These are phyloP conservation scores for Mangifera indica DNA, from an alignment of 345 rosid species.

Conservation along the genomic window DNA sequence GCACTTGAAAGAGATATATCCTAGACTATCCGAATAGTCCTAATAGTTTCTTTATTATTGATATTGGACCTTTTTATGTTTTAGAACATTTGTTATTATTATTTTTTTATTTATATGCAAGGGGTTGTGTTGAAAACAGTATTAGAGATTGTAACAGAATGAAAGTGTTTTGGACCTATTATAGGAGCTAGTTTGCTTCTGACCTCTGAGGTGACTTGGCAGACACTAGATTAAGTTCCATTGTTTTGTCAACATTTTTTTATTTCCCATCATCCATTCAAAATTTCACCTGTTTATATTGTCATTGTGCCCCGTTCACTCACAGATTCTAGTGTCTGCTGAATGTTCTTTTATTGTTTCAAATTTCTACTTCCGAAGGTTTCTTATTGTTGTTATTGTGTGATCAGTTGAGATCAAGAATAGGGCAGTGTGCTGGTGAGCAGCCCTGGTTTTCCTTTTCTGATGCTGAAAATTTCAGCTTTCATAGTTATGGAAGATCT, in stretches of 20 bases:
- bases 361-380: slow-evolving; percentile 16
- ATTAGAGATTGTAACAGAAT: slow-evolving; percentile 10
- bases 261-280: neutral
- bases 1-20: neutral
- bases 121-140: neutral
- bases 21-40: slow-evolving; percentile 18
- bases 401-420: slow-evolving; percentile 16
- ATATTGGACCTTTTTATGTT: slow-evolving; percentile 9
- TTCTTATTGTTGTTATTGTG: neutral
- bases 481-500: slow-evolving; percentile 52
- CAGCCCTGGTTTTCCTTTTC: slow-evolving; percentile 20
- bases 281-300: neutral
- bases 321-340: neutral
- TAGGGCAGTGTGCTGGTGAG: slow-evolving; percentile 22
- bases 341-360: slow-evolving; percentile 6
- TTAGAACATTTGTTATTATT: neutral
- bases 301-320: slow-evolving; percentile 7
- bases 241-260: slow-evolving; percentile 3
- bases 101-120: slow-evolving; percentile 1
- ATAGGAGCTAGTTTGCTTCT: slow-evolving; percentile 17
- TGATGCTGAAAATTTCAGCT: slow-evolving; percentile 30
- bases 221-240: slow-evolving; percentile 2
- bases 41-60: slow-evolving; percentile 12
- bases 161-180: slow-evolving; percentile 15
- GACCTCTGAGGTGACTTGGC: slow-evolving; percentile 20